Base-by-base conservation (phyloP, 306 rosid genomes). In the Corylus americana region DNA sequence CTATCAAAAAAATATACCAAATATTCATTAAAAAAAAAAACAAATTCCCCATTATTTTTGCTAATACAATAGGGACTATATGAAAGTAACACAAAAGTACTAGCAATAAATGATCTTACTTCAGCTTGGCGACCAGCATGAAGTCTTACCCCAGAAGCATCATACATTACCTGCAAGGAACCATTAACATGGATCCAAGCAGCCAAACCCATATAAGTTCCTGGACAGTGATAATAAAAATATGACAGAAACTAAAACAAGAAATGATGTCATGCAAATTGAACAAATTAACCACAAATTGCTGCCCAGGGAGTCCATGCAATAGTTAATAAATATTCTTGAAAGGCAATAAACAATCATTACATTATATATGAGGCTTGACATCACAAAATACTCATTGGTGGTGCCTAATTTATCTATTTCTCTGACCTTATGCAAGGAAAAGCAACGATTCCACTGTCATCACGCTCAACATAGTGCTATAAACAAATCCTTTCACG, bases 41-140 rank as follows among this genome's bases (percentile, higher is more conserved):
- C 44, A 39, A 39, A 39, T 39, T 39, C 22, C 22, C 11, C 47
- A 2, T 64, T 7, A 35, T 37, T 35, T 16, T 64, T 35, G 47
- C 11, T 13, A 64, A 25, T 8, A 76, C 75, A 78, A 9, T 57
- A 74, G 25, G 59, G 45, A 62, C 42, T 27, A 39, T 42, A 72
- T 55, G 51, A 53, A 78, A 22, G 67, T 48, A 3, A 25, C 55
- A 62, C 53, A 57, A 11, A 55, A 11, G 55, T 18, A 16, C 14
- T 10, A 44, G 62, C 25, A 74, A 57, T 35, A 22, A 13, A 47
- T 74, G 62, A 81, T 74, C 87, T 89, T 86, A 95, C 98, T 88
- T 95, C 98, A 53, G 98, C 98, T 79, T 95, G 98, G 35, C 90
- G 95, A 83, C 98, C 94, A 11, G 98, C 98, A 86, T 95, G 98